Conservation (phyloP, 345 rosid species). For the Balakata baccata region DNA sequence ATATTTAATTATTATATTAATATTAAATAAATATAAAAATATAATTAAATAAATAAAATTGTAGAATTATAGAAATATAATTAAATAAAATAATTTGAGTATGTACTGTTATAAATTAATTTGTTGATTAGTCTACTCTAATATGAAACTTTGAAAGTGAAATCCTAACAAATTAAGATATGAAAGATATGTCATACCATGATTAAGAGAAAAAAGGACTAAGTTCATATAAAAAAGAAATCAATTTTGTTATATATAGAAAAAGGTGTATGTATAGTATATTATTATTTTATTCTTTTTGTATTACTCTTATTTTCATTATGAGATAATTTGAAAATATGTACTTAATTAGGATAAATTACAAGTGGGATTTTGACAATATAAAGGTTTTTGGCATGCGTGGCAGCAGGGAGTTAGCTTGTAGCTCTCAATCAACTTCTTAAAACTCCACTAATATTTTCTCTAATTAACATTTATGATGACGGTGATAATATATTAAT, state of each 20-base stretch:
- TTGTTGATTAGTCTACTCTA: slow-evolving; percentile 2
- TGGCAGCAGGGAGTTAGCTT: neutral
- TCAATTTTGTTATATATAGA: neutral
- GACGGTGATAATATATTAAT: too few relatives aligned
- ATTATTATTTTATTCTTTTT: neutral
- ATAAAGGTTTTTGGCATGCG: neutral
- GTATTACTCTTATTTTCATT: neutral
- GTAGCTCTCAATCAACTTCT: neutral
- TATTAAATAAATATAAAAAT: too few relatives aligned
- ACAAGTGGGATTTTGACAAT: neutral
- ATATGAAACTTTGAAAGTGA: slow-evolving; percentile 11
- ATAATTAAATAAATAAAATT: too few relatives aligned
- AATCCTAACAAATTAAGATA: slow-evolving; percentile 6
- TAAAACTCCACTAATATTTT: too few relatives aligned
- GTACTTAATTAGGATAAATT: neutral
- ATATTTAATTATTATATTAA: too few relatives aligned
- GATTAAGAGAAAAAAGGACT: neutral
- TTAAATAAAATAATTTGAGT: too few relatives aligned
- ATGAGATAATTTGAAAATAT: neutral
- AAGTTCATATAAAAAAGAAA: neutral
- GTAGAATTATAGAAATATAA: too few relatives aligned
- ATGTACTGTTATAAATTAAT: too few relatives aligned
- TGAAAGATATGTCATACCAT: neutral
- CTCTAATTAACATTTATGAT: too few relatives aligned
- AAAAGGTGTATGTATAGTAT: neutral